Percentiles rank a stretch among this genome's conserved stretches.
Conservation (phyloP, 2,329 filamentous ascomycete genomes). For the Claviceps africana region DNA sequence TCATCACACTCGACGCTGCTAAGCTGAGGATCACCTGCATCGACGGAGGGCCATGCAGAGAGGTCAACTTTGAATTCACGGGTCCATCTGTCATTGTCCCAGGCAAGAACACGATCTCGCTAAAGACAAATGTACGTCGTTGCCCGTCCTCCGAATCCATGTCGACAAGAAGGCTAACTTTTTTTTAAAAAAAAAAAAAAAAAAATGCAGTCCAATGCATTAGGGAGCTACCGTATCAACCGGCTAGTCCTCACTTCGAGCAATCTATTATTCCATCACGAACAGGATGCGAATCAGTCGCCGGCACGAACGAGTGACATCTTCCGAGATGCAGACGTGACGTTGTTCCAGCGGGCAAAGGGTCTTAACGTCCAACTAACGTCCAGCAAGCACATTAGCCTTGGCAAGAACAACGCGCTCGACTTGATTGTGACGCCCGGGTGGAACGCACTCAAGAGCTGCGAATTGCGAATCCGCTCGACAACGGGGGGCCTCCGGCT, state of each 20-base stretch:
- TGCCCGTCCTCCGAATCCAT: too few relatives aligned
- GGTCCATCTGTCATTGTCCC: slow-evolving; percentile 24
- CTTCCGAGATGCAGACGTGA: slow-evolving; percentile 46
- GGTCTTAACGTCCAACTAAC: slow-evolving; percentile 55
- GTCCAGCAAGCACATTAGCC: slow-evolving; percentile 56
- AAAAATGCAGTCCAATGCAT: slow-evolving; percentile 40
- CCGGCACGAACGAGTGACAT: slow-evolving; percentile 33
- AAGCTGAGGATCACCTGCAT: slow-evolving; percentile 49
- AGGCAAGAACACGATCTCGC: slow-evolving; percentile 30
- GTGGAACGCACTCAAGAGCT: slow-evolving; percentile 52
- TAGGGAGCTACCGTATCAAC: slow-evolving; percentile 64
- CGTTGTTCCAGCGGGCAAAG: slow-evolving; percentile 57
- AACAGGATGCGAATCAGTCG: slow-evolving; percentile 40
- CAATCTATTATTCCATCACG: slow-evolving; percentile 52
- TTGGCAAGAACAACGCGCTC: slow-evolving; percentile 65
- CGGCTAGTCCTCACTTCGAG: slow-evolving; percentile 50
- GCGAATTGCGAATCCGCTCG: slow-evolving; percentile 47
- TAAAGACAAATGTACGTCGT: slow-evolving; percentile 22
- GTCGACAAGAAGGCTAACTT: too few relatives aligned
- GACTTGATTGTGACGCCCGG: slow-evolving; percentile 62
- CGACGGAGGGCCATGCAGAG: slow-evolving; percentile 42
- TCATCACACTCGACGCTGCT: slow-evolving; percentile 50
- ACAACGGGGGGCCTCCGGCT: slow-evolving; percentile 53
- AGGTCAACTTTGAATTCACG: slow-evolving; percentile 28
- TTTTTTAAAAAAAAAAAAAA: not conserved